Base-by-base conservation (phyloP, 1,284 basidiomycete genomes). In the Trichosporon asahii region DNA sequence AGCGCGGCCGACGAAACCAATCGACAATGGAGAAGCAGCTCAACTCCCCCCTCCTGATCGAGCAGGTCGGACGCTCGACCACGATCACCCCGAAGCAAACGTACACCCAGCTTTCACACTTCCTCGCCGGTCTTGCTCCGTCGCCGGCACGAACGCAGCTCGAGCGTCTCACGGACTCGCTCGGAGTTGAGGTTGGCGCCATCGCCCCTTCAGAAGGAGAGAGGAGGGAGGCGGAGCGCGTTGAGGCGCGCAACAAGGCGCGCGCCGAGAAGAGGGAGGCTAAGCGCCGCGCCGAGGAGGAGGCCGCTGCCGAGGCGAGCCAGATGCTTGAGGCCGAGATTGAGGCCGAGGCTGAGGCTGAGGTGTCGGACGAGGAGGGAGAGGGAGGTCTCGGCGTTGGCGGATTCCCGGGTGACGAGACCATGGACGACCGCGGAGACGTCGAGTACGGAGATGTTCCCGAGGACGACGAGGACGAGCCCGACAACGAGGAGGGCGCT, bases 141-240 rank as follows among this genome's bases (percentile, higher is more conserved):
- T 76, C 76, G 9, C 76, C 80, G 6, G 70, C 76, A 14, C 77
- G 78, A 23, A 82, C 81, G 2, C 82, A 84, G 68, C 76, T 84
- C 25, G 81, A 83, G 68, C 74, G 82, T 15, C 74, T 84, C 29
- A 75, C 77, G 18, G 82, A 84, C 70, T 80, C 82, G 2, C 73
- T 84, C 15, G 82, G 82, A 12, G 82, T 84, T 0, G 79, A 82
- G 61, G 74, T 75, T 2, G 82, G 82, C 7, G 68, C 73, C 3
- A 79, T 84, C 9, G 74, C 68, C 5, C 76, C 77, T 14, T 69
- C 71, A n/a, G 80, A 82, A 67, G 76, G 73, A 6, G 76, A 80
- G 64, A 63, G 74, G 53, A 67, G 80, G 15, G 79, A 80, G 68
- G 74, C 74, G 3, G 73, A 77, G 69, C 74, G 79, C 12, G 66